Evolutionary conservation across 108 stramenopile genomes (phyloP).

Genomic region (Conticribra weissflogii): DNA sequence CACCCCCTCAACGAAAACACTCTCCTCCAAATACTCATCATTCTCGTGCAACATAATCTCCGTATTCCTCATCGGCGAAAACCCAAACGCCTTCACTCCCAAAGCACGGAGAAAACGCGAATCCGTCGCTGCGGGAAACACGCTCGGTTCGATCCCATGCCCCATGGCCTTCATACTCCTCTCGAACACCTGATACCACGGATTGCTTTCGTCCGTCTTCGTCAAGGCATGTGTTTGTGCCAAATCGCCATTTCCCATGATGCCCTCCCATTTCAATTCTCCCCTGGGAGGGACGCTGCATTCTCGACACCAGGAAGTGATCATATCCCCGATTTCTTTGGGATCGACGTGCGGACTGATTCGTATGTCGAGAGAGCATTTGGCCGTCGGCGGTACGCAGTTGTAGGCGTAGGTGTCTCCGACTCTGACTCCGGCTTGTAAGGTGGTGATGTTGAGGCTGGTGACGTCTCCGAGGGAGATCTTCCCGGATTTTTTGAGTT

Average conservation of each 20-base stretch:
- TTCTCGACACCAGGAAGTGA: conserved; percentile 92
- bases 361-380: conserved; percentile 93
- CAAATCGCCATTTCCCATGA: conserved; percentile 41
- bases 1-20: conserved; percentile 90
- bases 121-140: conserved; percentile 98
- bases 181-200: conserved; percentile 90
- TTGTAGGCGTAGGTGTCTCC: conserved; percentile 87
- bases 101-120: conserved; percentile 87
- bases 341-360: conserved; percentile 88
- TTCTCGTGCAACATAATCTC: conserved; percentile 96
- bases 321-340: conserved; percentile 76
- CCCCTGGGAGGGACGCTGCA: conserved; percentile 48
- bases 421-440: conserved; percentile 87
- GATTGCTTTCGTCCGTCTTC: conserved; percentile 78
- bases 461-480: conserved; percentile 95
- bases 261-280: conserved; percentile 79
- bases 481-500: conserved; percentile 56
- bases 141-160: conserved; percentile 70
- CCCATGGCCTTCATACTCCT: conserved; percentile 70
- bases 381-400: conserved; percentile 88
- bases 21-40: conserved; percentile 92
- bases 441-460: conserved; percentile 92
- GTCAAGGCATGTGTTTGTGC: conserved; percentile 70
- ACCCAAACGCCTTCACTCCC: conserved; percentile 93
- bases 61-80: conserved; percentile 93